Conservation (phyloP, 2,329 filamentous ascomycete genomes). For the Diaporthe batatas region DNA sequence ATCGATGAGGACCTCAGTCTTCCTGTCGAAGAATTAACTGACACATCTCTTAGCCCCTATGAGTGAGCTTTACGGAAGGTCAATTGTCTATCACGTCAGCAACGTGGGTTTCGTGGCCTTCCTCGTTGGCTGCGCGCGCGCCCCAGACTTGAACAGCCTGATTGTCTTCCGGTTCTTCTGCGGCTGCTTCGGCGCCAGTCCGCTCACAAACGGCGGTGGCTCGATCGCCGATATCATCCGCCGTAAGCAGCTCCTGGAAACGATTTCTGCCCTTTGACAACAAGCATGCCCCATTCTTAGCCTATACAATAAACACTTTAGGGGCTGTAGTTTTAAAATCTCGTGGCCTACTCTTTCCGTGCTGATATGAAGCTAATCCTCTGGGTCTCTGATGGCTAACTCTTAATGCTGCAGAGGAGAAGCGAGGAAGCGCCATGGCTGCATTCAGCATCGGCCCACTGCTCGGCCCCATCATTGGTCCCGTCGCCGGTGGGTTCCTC, state of each 20-base stretch:
- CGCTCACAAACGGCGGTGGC: slow-evolving; percentile 67
- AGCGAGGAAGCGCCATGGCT: slow-evolving; percentile 63
- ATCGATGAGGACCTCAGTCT: neutral
- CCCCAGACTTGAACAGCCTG: slow-evolving; percentile 55
- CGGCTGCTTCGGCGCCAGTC: slow-evolving; percentile 65
- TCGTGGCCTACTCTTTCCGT: too few relatives aligned
- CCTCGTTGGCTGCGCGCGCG: slow-evolving; percentile 56
- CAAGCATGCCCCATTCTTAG: slow-evolving; percentile 23
- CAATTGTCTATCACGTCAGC: slow-evolving; percentile 58
- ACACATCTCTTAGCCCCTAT: slow-evolving; percentile 52
- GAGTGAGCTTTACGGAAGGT: slow-evolving; percentile 62
- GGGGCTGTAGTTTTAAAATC: too few relatives aligned
- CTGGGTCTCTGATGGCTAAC: too few relatives aligned
- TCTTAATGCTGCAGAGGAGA: slow-evolving; percentile 52
- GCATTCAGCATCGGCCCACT: slow-evolving; percentile 63
- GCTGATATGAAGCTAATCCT: too few relatives aligned
- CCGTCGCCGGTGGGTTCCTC: slow-evolving; percentile 57
- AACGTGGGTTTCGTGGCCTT: slow-evolving; percentile 55
- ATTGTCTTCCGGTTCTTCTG: slow-evolving; percentile 64
- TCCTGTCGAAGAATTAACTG: neutral
- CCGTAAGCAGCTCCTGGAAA: slow-evolving; percentile 4
- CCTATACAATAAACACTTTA: too few relatives aligned
- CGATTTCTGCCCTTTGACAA: too few relatives aligned
- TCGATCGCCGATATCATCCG: slow-evolving; percentile 56
- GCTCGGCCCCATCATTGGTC: slow-evolving; percentile 63